phyloP scores from a whole-genome alignment of 73 alveolate genomes.

The Tetrahymena thermophila region DNA sequence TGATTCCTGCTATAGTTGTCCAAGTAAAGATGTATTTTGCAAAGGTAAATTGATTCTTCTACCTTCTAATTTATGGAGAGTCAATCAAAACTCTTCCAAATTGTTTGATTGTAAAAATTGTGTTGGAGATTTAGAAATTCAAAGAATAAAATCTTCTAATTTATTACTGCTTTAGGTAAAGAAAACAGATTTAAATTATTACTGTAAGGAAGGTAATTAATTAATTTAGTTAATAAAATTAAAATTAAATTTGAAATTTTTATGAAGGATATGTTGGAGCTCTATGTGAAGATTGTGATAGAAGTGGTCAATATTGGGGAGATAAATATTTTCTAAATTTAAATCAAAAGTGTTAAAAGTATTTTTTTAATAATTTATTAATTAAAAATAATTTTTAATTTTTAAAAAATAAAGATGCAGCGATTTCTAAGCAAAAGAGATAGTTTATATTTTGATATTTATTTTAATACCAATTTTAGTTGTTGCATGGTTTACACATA shows the following conservation, averaged over 20 bases:
- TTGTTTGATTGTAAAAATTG: background rate
- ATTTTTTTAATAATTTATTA: background rate
- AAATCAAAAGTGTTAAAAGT: background rate
- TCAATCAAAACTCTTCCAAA: background rate
- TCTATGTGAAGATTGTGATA: background rate
- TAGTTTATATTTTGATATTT: background rate
- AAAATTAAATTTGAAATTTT: background rate
- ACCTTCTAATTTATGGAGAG: background rate
- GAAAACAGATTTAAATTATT: background rate
- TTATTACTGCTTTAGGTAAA: background rate
- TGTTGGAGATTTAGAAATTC: background rate
- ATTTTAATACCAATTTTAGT: background rate
- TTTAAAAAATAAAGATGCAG: background rate
- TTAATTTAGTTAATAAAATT: background rate
- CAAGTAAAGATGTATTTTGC: background rate
- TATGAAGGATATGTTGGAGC: background rate
- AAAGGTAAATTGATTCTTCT: background rate
- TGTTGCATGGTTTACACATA: background rate
- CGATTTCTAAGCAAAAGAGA: background rate
- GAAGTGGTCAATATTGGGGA: background rate
- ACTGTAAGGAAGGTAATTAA: background rate
- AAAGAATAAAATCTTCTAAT: background rate
- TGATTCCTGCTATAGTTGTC: background rate
- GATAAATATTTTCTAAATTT: background rate
- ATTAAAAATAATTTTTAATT: background rate